Conservation (phyloP, 78 protist genomes). For the Neovahlkampfia damariscottae region DNA sequence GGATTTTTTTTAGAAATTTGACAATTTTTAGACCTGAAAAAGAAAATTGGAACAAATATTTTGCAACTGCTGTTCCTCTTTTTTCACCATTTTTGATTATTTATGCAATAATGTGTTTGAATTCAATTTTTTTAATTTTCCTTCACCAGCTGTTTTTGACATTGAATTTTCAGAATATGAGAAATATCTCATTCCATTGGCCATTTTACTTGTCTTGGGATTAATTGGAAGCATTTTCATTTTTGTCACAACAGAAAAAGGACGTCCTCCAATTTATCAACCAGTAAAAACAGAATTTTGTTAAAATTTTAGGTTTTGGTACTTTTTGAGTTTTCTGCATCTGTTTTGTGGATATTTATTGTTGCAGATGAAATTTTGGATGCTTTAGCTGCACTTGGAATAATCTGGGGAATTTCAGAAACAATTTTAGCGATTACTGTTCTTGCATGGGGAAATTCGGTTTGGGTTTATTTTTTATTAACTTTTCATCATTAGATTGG, state of each 20-base stretch:
- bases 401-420: background rate
- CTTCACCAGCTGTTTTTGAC: no score
- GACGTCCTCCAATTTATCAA: background rate
- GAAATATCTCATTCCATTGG: background rate
- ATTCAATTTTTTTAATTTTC: background rate
- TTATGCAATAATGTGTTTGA: background rate
- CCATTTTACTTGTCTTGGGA: background rate
- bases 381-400: no score
- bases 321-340: background rate
- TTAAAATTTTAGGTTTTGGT: background rate
- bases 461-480: background rate
- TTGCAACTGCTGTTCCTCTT: background rate
- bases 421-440: background rate
- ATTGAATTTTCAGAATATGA: no score
- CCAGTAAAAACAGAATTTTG: no score
- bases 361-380: background rate
- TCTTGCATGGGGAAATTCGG: background rate
- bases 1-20: background rate
- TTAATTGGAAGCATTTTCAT: background rate
- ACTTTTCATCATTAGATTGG: constrained; percentile 1
- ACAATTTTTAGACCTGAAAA: background rate
- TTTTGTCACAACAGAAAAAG: background rate
- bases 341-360: background rate
- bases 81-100: background rate
- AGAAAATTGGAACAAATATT: background rate